Evolutionary conservation across 2,329 filamentous ascomycete genomes (phyloP), one percentile per base, ranked within the genome.

Genomic region (Fusarium nelsonii): DNA sequence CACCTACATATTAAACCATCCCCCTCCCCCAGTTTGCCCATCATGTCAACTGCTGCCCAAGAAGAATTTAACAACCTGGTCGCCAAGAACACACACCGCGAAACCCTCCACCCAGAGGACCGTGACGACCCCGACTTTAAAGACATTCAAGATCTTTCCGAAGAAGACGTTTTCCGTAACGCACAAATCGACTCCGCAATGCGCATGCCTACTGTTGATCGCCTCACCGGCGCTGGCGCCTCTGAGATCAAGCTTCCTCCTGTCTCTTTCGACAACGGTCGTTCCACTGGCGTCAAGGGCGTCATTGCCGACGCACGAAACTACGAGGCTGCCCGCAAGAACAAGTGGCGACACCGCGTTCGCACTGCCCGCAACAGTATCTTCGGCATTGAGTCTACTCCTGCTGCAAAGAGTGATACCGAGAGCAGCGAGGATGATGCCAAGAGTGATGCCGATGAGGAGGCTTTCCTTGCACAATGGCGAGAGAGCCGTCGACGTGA

Each of bases 401-500:
- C 62, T 34, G 43, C 67, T 16, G 62, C 73, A 60, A 78, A 78
- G 73, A 81, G 78, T 67, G 81, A 82, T 58, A 85, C 81, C 70
- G 84, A 85, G 51, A 82, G 81, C 9, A 82, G 81, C 5, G 84
- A 84, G 32, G 78, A 79, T 8, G 83, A 87, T 68, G 71, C 76
- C 34, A 70, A 70, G 40, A 80, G 81, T 64, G 82, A 89, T 43
- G 85, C 88, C 45, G 91, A 92, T 65, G 94, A 97, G 71, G 92
- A 95, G 71, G 81, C 84, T 23, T 97, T 98, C 78, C 86, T 98
- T 80, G 85, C 88, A 68, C 87, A 91, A 74, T 99, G 96, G 96
- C 88, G 96, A 48, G 90, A 94, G 80, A 89, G 88, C 55, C 86
- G 96, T 61, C 83, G 95, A 76, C 85, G 88, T 65, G 93, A 98